These are phyloP conservation scores for Kentomonas sorsogonicus DNA, from an alignment of 208 protist species.

Conservation along the genomic window DNA sequence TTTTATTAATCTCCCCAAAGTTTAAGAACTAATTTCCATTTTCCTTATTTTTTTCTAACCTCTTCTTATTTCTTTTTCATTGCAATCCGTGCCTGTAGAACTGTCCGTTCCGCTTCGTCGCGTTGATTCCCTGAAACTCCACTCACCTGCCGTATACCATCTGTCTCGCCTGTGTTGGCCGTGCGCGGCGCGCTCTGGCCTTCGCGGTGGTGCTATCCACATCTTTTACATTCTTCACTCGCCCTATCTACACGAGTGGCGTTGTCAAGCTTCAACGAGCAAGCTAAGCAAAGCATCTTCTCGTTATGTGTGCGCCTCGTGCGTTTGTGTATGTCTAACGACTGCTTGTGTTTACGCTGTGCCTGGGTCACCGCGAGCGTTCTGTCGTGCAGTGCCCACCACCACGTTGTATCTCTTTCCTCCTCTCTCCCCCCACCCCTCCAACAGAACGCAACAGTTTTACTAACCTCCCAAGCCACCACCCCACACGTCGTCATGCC, in stretches of 20 bases:
- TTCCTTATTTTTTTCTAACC: neutral
- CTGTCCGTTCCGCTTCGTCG: too few relatives aligned
- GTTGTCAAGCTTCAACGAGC: too few relatives aligned
- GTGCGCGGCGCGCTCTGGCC: too few relatives aligned
- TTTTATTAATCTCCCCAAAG: neutral
- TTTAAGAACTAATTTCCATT: neutral
- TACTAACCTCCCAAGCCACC: neutral
- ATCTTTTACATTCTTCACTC: neutral
- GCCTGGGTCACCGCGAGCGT: too few relatives aligned
- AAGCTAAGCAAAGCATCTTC: too few relatives aligned
- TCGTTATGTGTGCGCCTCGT: too few relatives aligned
- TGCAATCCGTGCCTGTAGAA: too few relatives aligned
- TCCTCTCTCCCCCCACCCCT: neutral
- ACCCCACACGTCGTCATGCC: slow-evolving; percentile 33
- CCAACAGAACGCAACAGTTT: neutral
- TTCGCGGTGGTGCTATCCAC: too few relatives aligned
- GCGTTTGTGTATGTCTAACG: too few relatives aligned
- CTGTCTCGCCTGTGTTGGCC: neutral
- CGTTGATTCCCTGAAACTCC: too few relatives aligned
- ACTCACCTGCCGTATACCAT: slow-evolving; percentile 4
- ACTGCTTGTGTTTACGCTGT: neutral
- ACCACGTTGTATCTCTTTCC: neutral
- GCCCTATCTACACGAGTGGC: neutral
- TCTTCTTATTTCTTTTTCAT: slow-evolving; percentile 9
- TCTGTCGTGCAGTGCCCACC: too few relatives aligned